Evolutionary conservation across 495 filamentous ascomycete genomes (phyloP).

Genomic region (Podospora comata): DNA sequence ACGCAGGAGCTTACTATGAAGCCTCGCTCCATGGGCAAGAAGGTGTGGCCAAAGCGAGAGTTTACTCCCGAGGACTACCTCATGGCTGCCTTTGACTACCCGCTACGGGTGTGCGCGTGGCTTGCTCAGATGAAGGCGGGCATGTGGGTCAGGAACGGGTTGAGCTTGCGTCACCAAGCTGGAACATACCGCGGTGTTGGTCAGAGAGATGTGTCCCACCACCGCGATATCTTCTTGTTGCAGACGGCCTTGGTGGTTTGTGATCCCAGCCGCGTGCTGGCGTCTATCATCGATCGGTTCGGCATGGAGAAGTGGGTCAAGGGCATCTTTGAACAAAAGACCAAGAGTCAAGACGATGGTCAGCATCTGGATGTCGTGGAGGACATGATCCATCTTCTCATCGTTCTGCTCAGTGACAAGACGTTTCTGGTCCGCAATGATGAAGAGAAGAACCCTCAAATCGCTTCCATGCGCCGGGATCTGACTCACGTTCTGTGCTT

Average conservation of each 20-base stretch:
- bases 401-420: constrained; percentile 85
- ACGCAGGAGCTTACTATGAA: constrained; percentile 56
- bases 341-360: constrained; percentile 67
- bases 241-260: constrained; percentile 88
- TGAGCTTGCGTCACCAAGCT: constrained; percentile 92
- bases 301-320: constrained; percentile 86
- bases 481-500: constrained; percentile 94
- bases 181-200: constrained; percentile 84
- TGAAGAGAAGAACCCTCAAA: constrained; percentile 61
- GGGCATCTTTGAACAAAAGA: constrained; percentile 67
- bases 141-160: constrained; percentile 98
- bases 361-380: constrained; percentile 91
- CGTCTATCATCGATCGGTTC: constrained; percentile 87
- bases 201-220: constrained; percentile 85
- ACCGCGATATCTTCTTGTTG: constrained; percentile 90
- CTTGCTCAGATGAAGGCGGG: constrained; percentile 95
- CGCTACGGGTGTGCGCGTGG: constrained; percentile 91
- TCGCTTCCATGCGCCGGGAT: constrained; percentile 75
- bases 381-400: constrained; percentile 91
- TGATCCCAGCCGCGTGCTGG: constrained; percentile 78
- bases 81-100: constrained; percentile 87
- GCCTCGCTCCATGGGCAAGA: constrained; percentile 53
- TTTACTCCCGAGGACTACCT: constrained; percentile 70
- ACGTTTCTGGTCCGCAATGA: constrained; percentile 70
- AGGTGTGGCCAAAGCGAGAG: constrained; percentile 40